Base-by-base conservation (phyloP, 1,284 basidiomycete species). In the Kwoniella shivajii region DNA sequence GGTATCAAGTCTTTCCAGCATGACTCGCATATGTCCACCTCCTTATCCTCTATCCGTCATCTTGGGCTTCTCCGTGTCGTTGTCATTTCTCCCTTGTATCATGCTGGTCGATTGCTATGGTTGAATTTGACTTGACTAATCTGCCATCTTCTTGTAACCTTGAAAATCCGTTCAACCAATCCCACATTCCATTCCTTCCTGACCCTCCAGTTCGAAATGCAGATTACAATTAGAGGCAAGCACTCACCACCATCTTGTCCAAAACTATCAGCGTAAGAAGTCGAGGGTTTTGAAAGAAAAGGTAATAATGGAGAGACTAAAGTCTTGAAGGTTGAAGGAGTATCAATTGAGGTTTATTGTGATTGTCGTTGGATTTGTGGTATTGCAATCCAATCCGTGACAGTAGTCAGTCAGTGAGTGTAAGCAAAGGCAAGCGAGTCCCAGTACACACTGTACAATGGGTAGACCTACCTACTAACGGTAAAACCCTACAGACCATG, bases 191-290 rank as follows among this genome's bases (percentile, higher is more conserved):
- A 46, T 24, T 30, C 14, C 44, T 16, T 14, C 44, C 6, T 18
- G 44, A 26, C 18, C 20, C 18, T 20, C 42, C 16, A 44, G 42
- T 26, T 6, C 27, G 14, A 46, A n/a, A 6, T 16, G 14, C 27
- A 10, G 11, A 10, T n/a, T 36, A n/a, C 34, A n/a, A 36, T 10
- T 11, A 29, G 22, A 50, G 13, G 1, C n/a, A 11, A 26, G 37
- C 27, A 67, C 66, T 67, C 56, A 67, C 66, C 55, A 62, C 59
- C 66, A 65, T 65, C 34, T 59, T 54, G 57, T 63, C 59, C 57
- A 56, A n/a, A 34, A 59, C 59, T 63, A 57, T 63, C 48, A 59
- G 54, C 64, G 49, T 50, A 50, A 51, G 42, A 36, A 51, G 55
- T 57, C 56, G 56, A 47, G 43, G 44, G 56, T 50, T 44, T 50